A percentile compares a stretch with the other conserved stretches of the same genome.
These are phyloP conservation scores for Podospora fimiseda DNA, from an alignment of 495 filamentous ascomycete genomes.

Conservation along the genomic window DNA sequence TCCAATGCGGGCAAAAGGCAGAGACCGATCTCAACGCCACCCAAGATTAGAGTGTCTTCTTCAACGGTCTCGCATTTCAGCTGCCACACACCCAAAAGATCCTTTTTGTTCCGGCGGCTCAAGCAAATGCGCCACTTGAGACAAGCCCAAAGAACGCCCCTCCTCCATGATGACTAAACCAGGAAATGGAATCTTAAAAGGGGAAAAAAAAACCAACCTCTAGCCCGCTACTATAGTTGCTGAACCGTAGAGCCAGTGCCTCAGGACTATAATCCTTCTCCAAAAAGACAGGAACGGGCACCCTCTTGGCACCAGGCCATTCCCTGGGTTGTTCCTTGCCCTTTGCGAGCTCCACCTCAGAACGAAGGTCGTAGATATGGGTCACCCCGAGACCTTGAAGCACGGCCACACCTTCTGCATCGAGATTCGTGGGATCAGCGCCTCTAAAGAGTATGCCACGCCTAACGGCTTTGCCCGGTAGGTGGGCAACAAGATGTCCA, in stretches of 20 bases:
- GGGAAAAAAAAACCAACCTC: constrained; percentile 30
- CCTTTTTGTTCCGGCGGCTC: too few relatives aligned
- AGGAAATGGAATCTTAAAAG: not conserved
- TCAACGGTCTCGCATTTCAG: too few relatives aligned
- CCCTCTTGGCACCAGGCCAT: constrained; percentile 44
- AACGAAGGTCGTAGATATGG: constrained; percentile 62
- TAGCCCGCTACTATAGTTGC: constrained; percentile 38
- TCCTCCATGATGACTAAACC: not conserved
- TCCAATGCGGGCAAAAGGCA: too few relatives aligned
- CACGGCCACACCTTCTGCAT: constrained; percentile 42
- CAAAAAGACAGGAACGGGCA: constrained; percentile 54
- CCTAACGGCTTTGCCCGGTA: constrained; percentile 32
- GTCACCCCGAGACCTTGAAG: constrained; percentile 52
- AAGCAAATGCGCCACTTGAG: too few relatives aligned
- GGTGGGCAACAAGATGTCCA: constrained; percentile 39
- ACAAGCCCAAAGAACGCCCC: too few relatives aligned
- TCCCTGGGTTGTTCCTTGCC: constrained; percentile 26
- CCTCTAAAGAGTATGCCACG: constrained; percentile 50
- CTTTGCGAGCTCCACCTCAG: constrained; percentile 39
- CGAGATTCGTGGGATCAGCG: constrained; percentile 49
- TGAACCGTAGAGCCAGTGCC: constrained; percentile 42
- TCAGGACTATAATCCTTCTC: constrained; percentile 52
- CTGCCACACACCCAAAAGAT: too few relatives aligned
- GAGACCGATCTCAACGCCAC: too few relatives aligned
- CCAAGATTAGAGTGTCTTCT: too few relatives aligned